phyloP scores from a whole-genome alignment of 2,329 filamentous ascomycete species.

The Aschersonia sp. region DNA sequence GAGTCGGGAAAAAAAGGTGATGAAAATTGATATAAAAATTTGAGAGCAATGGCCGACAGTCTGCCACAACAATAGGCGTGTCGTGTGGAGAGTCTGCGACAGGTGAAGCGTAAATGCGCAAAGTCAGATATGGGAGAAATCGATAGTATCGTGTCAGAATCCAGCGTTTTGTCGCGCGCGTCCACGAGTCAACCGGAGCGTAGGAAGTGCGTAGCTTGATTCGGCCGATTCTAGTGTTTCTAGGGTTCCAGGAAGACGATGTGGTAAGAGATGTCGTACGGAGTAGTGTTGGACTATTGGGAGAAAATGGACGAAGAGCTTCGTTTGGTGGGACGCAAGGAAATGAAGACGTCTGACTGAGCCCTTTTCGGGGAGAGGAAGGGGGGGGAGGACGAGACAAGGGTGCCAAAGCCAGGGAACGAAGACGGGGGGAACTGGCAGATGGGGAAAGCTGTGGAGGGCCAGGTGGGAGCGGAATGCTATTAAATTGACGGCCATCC shows the following conservation, averaged over 20 bases:
- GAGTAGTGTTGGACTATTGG: background rate
- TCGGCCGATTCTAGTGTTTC: background rate
- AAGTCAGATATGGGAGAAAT: too few relatives aligned
- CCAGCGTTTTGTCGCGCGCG: too few relatives aligned
- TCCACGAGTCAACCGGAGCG: too few relatives aligned
- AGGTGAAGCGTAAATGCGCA: too few relatives aligned
- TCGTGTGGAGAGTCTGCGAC: too few relatives aligned
- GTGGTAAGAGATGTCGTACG: background rate
- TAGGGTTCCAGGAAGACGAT: background rate
- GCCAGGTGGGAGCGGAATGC: slow-evolving; percentile 5
- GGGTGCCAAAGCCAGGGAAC: background rate
- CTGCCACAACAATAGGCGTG: too few relatives aligned
- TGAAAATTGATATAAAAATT: too few relatives aligned
- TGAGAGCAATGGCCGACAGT: too few relatives aligned
- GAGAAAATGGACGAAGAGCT: background rate
- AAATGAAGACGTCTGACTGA: background rate
- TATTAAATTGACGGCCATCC: slow-evolving; percentile 8
- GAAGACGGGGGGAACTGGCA: background rate
- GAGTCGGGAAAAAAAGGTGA: too few relatives aligned
- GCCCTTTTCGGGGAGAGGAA: background rate
- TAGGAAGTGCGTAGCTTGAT: background rate
- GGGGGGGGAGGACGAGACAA: background rate
- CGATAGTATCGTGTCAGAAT: too few relatives aligned
- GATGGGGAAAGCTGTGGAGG: background rate
- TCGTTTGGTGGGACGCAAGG: background rate